Conservation (phyloP, 306 rosid species). For the Senna siamea region DNA sequence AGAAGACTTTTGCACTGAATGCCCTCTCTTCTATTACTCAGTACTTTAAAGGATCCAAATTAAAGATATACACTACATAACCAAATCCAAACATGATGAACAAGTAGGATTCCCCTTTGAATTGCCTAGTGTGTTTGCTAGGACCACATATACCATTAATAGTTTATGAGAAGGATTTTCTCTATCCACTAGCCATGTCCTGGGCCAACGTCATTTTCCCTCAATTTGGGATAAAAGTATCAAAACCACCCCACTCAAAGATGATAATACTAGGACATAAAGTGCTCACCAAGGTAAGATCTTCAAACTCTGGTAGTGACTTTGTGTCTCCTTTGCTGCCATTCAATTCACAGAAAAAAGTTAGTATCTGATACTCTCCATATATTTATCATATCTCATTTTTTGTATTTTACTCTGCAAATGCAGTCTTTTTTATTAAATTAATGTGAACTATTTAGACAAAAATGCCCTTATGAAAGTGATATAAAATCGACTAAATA, state of each 20-base stretch:
- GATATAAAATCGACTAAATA: too few relatives aligned
- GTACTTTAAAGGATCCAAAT: too few relatives aligned
- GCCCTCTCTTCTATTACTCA: too few relatives aligned
- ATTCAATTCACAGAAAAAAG: not conserved
- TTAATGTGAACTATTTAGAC: too few relatives aligned
- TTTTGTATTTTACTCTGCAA: too few relatives aligned
- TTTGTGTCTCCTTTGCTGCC: not conserved
- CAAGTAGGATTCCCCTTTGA: slow-evolving; percentile 33
- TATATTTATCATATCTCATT: too few relatives aligned
- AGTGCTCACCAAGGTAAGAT: slow-evolving; percentile 36
- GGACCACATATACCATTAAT: slow-evolving; percentile 38
- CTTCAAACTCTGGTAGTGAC: slow-evolving; percentile 21
- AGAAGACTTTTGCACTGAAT: too few relatives aligned
- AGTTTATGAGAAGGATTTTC: slow-evolving; percentile 18
- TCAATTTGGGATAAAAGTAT: slow-evolving; percentile 39
- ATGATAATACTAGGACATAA: slow-evolving; percentile 35
- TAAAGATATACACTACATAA: too few relatives aligned
- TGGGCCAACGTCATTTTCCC: slow-evolving; percentile 44
- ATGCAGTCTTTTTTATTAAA: too few relatives aligned
- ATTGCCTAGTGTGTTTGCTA: slow-evolving; percentile 39
- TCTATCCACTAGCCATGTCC: slow-evolving; percentile 49
- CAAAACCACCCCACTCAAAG: slow-evolving; percentile 18
- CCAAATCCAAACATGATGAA: slow-evolving; percentile 42
- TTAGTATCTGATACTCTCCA: not conserved
- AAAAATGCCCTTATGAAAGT: too few relatives aligned